Evolutionary conservation across 139 green algal species (phyloP).

Genomic region (Ettlia oleoabundans): DNA sequence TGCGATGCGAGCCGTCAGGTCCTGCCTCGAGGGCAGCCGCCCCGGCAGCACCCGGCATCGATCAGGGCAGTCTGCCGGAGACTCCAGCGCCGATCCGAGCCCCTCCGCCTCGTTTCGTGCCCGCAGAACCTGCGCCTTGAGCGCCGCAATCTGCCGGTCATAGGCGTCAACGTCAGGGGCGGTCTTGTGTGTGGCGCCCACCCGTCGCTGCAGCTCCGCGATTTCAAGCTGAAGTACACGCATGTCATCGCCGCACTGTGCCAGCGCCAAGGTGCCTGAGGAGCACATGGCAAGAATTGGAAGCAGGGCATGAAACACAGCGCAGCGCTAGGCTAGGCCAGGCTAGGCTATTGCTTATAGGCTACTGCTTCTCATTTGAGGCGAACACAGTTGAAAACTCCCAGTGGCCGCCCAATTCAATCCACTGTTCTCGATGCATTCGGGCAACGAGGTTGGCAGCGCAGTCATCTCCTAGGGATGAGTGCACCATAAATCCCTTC

Average conservation of each 20-base stretch:
- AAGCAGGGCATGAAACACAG: neutral
- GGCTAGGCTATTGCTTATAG: no score
- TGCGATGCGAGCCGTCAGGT: slow-evolving; percentile 75
- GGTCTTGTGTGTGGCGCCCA: slow-evolving; percentile 58
- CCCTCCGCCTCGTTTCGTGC: slow-evolving; percentile 60
- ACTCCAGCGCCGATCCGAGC: slow-evolving; percentile 73
- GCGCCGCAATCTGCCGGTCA: slow-evolving; percentile 26
- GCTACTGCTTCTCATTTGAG: no score
- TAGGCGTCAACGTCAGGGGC: slow-evolving; percentile 22
- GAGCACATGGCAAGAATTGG: neutral
- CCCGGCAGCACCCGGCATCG: slow-evolving; percentile 78
- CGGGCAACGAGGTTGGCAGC: no score
- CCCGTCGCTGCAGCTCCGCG: slow-evolving; percentile 61
- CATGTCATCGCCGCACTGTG: slow-evolving; percentile 71
- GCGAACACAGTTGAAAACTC: no score
- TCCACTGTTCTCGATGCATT: no score
- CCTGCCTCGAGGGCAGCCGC: slow-evolving; percentile 77
- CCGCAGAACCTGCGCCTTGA: slow-evolving; percentile 34
- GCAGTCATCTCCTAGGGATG: no score
- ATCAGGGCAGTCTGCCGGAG: slow-evolving; percentile 63
- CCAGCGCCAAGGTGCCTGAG: slow-evolving; percentile 65
- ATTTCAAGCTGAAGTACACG: slow-evolving; percentile 69
- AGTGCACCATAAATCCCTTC: no score
- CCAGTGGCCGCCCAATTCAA: no score
- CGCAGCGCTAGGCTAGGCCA: neutral